phyloP scores from a whole-genome alignment of 2,329 filamentous ascomycete genomes.

The Geoglossum cookeanum region DNA sequence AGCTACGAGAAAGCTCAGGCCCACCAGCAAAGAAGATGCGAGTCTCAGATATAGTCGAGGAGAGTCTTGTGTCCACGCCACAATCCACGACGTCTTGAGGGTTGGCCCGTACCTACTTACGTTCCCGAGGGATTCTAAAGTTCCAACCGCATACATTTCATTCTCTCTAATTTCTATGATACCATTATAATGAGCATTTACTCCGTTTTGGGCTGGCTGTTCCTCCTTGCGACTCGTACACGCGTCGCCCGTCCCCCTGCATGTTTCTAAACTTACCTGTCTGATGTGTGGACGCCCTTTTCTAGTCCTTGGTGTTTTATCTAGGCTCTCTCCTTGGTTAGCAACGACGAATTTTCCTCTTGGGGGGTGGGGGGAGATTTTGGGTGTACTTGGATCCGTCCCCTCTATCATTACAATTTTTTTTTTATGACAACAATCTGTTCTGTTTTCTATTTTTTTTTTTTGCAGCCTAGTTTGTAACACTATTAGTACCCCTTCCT shows the following conservation, averaged over 20 bases:
- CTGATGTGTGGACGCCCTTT: background rate
- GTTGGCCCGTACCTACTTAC: background rate
- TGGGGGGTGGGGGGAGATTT: background rate
- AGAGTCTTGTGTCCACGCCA: constrained; percentile 10
- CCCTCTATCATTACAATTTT: background rate
- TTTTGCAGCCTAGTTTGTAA: background rate
- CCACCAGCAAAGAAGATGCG: constrained; percentile 36
- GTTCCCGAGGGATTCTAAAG: background rate
- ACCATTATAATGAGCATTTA: background rate
- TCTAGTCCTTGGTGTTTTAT: background rate
- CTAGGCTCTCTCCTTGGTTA: background rate
- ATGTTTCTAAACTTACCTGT: background rate
- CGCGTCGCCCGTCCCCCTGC: background rate
- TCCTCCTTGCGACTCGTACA: background rate
- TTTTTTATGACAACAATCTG: background rate
- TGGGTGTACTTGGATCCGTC: background rate
- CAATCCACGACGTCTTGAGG: background rate
- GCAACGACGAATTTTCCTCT: background rate
- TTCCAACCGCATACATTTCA: background rate
- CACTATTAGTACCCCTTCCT: background rate
- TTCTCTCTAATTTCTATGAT: background rate
- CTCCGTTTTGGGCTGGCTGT: background rate
- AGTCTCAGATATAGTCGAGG: constrained; percentile 33
- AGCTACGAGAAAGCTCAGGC: constrained; percentile 20
- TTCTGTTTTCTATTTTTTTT: background rate